Conservation (phyloP, 805 yeast genomes). For the Kodamaea lidongshanica region DNA sequence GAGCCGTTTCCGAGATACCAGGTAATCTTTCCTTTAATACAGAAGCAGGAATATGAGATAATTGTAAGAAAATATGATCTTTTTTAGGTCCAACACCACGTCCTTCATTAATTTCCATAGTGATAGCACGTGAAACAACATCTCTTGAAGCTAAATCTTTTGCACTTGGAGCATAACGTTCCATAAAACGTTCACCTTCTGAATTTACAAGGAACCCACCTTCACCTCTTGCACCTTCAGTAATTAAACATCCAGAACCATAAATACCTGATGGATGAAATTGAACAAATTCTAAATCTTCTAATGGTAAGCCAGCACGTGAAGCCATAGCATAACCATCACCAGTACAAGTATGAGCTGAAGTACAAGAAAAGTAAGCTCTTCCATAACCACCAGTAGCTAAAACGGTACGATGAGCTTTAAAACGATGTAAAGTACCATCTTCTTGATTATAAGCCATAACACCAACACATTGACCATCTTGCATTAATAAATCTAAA, state of each 20-base stretch:
- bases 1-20: constrained; percentile 98
- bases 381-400: constrained; percentile 99
- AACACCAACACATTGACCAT: constrained; percentile 94
- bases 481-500: constrained; percentile 85
- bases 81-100: constrained; percentile 97
- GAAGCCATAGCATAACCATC: constrained; percentile 98
- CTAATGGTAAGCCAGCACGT: constrained; percentile 96
- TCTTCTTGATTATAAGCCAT: constrained; percentile 98
- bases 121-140: constrained; percentile 96
- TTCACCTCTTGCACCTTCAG: constrained; percentile 99
- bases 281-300: constrained; percentile 95
- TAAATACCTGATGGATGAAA: constrained; percentile 99
- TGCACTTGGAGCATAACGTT: constrained; percentile 97
- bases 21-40: constrained; percentile 94
- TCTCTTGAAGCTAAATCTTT: constrained; percentile 98
- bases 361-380: constrained; percentile 97
- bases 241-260: constrained; percentile 97
- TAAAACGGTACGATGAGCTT: constrained; percentile 91
- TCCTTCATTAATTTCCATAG: constrained; percentile 97
- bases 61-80: constrained; percentile 93
- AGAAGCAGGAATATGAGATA: constrained; percentile 86
- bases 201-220: constrained; percentile 96
- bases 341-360: constrained; percentile 99
- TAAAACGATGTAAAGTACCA: constrained; percentile 96
- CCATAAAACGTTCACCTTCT: constrained; percentile 99